Evolutionary conservation across 176 grass and related monocot genomes (phyloP).

Genomic region (Oryza longistaminata): DNA sequence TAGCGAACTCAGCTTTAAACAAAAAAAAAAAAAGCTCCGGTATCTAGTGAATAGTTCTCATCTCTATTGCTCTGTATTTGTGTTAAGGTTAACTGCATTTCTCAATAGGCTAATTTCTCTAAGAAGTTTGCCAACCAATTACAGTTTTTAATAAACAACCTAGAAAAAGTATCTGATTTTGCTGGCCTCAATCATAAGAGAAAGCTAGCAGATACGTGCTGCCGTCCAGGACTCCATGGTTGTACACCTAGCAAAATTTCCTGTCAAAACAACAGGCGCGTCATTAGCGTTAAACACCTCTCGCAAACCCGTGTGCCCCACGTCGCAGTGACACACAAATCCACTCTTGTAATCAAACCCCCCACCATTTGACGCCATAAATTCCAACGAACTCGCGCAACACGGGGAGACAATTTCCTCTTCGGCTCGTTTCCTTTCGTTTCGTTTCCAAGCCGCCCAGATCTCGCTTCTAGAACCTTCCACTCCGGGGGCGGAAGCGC

Average conservation of each 20-base stretch:
- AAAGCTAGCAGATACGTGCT: too few relatives aligned
- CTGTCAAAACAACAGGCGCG: slow-evolving; percentile 17
- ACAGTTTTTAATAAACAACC: too few relatives aligned
- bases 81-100: too few relatives aligned
- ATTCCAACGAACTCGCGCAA: slow-evolving; percentile 8
- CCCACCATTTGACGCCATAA: slow-evolving; percentile 28
- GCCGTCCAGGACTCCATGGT: too few relatives aligned
- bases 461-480: slow-evolving; percentile 53
- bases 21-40: too few relatives aligned
- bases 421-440: background rate
- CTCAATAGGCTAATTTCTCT: too few relatives aligned
- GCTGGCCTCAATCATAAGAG: too few relatives aligned
- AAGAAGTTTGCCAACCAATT: too few relatives aligned
- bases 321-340: slow-evolving; percentile 13
- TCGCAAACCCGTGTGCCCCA: slow-evolving; percentile 16
- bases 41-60: too few relatives aligned
- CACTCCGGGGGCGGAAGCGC: background rate
- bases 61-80: too few relatives aligned
- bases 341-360: background rate
- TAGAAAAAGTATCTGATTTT: too few relatives aligned
- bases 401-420: slow-evolving; percentile 24
- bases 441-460: background rate
- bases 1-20: too few relatives aligned
- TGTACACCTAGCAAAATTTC: slow-evolving; percentile 1
- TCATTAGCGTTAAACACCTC: background rate